Base-by-base conservation (phyloP, 768 basidiomycete species). In the Suillus fuscotomentosus region DNA sequence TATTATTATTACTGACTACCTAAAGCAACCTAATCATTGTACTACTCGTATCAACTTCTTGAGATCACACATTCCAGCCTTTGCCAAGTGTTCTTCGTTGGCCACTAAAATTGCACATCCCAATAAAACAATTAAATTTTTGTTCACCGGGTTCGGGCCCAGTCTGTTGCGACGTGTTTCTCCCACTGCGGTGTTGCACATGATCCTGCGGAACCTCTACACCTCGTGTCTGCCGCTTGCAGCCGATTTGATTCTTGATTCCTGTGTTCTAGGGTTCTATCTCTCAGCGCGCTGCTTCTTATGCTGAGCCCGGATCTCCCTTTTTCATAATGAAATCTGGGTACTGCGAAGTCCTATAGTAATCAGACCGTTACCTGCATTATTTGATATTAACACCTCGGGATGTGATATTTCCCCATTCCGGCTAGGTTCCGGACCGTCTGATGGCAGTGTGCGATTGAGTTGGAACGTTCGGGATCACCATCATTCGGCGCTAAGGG, bases 1-100 rank as follows among this genome's bases (percentile, higher is more conserved):
- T 75, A 73, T 73, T 73, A 73, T 72, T 62, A 67, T 75, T 31
- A 73, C 73, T 68, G 73, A 76, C 71, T 70, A 68, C 63, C 66
- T 72, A 72, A 72, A 70, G 66, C 71, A 38, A 68, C 63, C 70
- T 74, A 75, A 72, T 75, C 61, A 61, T 64, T 67, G 59, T 62
- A 56, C 60, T 59, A 41, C 56, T 56, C 50, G 42, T 54, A 67
- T 61, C 61, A 65, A 61, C 60, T 74, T 77, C 69, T 77, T 77
- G 73, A 69, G 64, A 63, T 66, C 69, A 59, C 36, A 43, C 42
- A 64, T 38, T 20, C 61, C 39, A 50, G 15, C 50, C 50, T 27
- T 39, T 47, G 50, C 39, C 65, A 66, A 51, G 63, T 61, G 63
- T 57, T 65, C 65, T 65, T 53, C 63, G 50, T 51, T 53, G 60